Evolutionary conservation across 495 filamentous ascomycete genomes (phyloP).

Genomic region (Xylaria nigripes): DNA sequence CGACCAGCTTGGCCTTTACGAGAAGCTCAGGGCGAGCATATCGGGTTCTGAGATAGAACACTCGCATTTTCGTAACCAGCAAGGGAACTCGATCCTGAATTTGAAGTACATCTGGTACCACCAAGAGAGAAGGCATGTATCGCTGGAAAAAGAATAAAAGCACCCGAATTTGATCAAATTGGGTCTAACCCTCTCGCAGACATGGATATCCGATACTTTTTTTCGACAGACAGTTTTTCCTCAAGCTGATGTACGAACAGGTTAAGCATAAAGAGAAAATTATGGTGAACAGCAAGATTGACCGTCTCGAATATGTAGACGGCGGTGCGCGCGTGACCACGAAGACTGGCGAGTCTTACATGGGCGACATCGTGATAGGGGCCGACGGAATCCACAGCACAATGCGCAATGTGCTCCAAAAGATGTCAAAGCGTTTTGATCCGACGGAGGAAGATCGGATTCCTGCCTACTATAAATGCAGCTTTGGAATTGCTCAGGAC

Average conservation of each 20-base stretch:
- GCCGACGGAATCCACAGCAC: conserved; percentile 39
- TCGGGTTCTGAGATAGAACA: conserved; percentile 8
- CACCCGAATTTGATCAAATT: neutral
- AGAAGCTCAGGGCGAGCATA: conserved; percentile 13
- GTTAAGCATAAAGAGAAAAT: conserved; percentile 30
- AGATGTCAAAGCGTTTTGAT: conserved; percentile 17
- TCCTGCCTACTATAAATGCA: conserved; percentile 22
- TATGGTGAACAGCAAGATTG: conserved; percentile 14
- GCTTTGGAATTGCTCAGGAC: conserved; percentile 31
- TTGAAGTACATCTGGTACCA: conserved; percentile 8
- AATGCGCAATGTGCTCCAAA: conserved; percentile 33
- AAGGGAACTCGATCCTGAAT: conserved; percentile 10
- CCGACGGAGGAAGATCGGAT: conserved; percentile 2
- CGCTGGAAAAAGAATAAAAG: neutral
- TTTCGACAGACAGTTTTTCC: conserved; percentile 28
- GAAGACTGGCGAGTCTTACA: conserved; percentile 24
- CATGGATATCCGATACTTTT: conserved; percentile 21
- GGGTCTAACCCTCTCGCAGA: conserved; percentile 8
- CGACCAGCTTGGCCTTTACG: conserved; percentile 27
- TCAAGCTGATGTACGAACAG: conserved; percentile 28
- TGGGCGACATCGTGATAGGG: conserved; percentile 37
- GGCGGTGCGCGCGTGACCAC: conserved; percentile 22
- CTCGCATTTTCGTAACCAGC: neutral
- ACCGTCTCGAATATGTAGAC: conserved; percentile 15
- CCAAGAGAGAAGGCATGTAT: neutral